Base-by-base conservation (phyloP, 225 moss, liverwort and hornwort genomes). In the Thuidium tamariscinum region DNA sequence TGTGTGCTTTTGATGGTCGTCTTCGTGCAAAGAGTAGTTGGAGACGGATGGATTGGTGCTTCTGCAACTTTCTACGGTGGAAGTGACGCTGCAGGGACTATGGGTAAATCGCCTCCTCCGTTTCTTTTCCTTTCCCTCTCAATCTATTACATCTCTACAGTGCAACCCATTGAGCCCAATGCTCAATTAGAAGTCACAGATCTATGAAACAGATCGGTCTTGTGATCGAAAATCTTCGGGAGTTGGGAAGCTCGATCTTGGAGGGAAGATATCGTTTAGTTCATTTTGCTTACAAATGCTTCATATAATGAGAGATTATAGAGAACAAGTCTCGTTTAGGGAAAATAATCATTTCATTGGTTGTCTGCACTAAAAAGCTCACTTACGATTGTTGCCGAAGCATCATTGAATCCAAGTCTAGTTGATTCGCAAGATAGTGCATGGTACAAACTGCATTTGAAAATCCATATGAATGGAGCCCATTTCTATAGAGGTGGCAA, bases 61-160 rank as follows among this genome's bases (percentile, higher is more conserved):
- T 89, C 90, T 54, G 92, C 92, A 83, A 92, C 92, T 69, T 90
- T 92, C 88, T 92, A 90, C 54, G 92, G 92, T 36, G 92, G 90
- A 67, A 65, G 90, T 85, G 89, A 90, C 48, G 90, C 92, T 52
- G 64, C 77, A 20, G 90, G 92, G 66, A 92, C 92, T 9, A 90
- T 92, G 90, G 92, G 90, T 92, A 87, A 51, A 87, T 20, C 74
- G 16, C 49, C 21, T 20, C 21, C 2, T 16, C 20, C 26, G 18
- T 26, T 74, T 41, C 29, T 52, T 75, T 84, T 20, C 64, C 84
- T 39, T 52, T 84, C 37, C 25, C 37, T 62, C 27, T 48, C 55
- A 77, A 36, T 23, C n/a, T 37, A 13, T 41, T n/a, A n/a, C n/a
- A n/a, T n/a, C 41, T 55, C 6, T 7, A 55, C 4, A 69, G 14